A percentile compares a stretch with the other conserved stretches of the same genome.
phyloP scores from a whole-genome alignment of 2,329 filamentous ascomycete genomes.

The Fusarium neocosmosporiellum region DNA sequence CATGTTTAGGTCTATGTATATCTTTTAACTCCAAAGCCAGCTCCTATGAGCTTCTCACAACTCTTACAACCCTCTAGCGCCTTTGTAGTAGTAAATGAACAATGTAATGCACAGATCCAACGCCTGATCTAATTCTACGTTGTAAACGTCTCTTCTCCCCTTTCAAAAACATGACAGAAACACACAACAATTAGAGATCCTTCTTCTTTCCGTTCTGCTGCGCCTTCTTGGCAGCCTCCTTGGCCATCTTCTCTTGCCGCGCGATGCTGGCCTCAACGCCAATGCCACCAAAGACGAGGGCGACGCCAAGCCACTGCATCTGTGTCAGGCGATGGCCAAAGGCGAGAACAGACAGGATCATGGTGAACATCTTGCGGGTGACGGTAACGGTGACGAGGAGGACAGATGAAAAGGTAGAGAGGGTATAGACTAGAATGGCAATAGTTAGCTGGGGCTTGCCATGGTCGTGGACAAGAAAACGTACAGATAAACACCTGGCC shows the following conservation, averaged over 20 bases:
- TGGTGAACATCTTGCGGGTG: constrained; percentile 98
- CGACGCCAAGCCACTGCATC: constrained; percentile 96
- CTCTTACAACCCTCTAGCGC: not conserved
- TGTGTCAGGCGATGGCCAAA: constrained; percentile 87
- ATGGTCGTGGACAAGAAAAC: constrained; percentile 42
- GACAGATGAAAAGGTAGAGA: constrained; percentile 91
- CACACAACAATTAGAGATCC: constrained; percentile 31
- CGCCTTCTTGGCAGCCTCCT: constrained; percentile 71
- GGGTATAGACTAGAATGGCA: constrained; percentile 76
- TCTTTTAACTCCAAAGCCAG: not conserved
- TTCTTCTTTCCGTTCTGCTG: constrained; percentile 50
- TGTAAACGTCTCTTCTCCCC: constrained; percentile 1
- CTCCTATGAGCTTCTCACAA: not conserved
- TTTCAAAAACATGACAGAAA: not conserved
- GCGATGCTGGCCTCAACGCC: constrained; percentile 89
- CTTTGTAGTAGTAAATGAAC: not conserved
- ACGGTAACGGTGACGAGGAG: constrained; percentile 96
- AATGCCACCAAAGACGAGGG: constrained; percentile 93
- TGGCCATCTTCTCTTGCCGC: constrained; percentile 83
- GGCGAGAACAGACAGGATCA: constrained; percentile 94
- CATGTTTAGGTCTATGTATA: not conserved
- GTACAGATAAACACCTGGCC: constrained; percentile 95
- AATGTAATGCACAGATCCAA: not conserved
- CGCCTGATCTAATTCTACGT: not conserved
- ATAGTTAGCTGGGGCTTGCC: constrained; percentile 25